Conservation (phyloP, 2,329 filamentous ascomycete species). For the Rutstroemia sp. region DNA sequence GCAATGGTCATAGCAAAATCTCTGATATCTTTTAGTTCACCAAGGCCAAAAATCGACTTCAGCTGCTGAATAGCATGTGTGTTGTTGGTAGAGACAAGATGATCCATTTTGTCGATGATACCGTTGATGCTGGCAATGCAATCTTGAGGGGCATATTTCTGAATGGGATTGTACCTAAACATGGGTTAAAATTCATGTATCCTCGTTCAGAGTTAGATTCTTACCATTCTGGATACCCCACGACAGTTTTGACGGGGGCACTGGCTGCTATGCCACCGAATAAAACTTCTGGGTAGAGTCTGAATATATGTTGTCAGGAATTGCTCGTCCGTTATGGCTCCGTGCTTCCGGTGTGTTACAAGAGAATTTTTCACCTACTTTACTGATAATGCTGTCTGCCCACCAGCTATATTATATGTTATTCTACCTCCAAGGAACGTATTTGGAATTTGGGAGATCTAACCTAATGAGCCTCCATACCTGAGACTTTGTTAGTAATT, state of each 20-base stretch:
- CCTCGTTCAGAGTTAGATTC: background rate
- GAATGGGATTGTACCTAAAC: constrained; percentile 36
- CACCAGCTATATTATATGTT: constrained; percentile 33
- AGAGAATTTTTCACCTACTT: constrained; percentile 22
- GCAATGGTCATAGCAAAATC: constrained; percentile 43
- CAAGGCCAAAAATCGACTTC: constrained; percentile 41
- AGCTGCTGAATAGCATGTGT: constrained; percentile 36
- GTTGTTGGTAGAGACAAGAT: constrained; percentile 36
- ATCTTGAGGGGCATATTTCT: constrained; percentile 41
- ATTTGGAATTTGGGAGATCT: too few species aligned
- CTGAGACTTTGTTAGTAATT: background rate
- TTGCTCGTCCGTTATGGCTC: background rate
- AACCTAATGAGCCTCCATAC: background rate
- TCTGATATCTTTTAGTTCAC: constrained; percentile 35
- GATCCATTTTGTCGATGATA: constrained; percentile 43
- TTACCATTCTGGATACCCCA: constrained; percentile 42
- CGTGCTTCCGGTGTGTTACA: background rate
- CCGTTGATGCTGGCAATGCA: constrained; percentile 41
- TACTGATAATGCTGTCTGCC: constrained; percentile 36
- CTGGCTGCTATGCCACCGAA: constrained; percentile 44
- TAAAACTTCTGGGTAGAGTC: constrained; percentile 35
- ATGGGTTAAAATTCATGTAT: background rate
- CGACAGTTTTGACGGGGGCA: constrained; percentile 34
- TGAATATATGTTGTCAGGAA: background rate
- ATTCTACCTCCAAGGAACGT: too few species aligned